A percentile compares a stretch with the other conserved stretches of the same genome.
These are phyloP conservation scores for Arachnomyces sp. DNA, from an alignment of 2,329 filamentous ascomycete species.

Conservation along the genomic window DNA sequence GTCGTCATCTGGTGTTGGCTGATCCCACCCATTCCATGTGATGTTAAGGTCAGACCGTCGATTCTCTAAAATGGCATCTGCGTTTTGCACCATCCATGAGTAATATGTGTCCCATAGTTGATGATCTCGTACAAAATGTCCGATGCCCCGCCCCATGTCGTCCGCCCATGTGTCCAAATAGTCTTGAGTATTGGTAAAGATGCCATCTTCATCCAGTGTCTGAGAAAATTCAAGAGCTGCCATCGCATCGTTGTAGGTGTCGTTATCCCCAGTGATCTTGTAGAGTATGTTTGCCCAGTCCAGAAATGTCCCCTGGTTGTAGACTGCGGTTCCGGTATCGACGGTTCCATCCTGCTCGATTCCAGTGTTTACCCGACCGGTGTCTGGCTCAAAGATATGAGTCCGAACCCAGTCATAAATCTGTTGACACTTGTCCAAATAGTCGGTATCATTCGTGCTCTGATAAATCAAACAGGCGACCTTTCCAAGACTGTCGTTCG, in stretches of 20 bases:
- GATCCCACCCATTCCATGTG: slow-evolving; percentile 6
- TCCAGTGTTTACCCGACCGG: slow-evolving; percentile 3
- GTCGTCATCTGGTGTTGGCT: slow-evolving; percentile 2
- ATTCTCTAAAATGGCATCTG: slow-evolving; percentile 2
- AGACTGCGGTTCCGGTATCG: slow-evolving; percentile 4
- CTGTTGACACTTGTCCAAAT: slow-evolving; percentile 1
- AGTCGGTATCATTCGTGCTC: slow-evolving; percentile 1
- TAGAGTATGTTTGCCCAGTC: slow-evolving; percentile 5
- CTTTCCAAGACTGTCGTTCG: slow-evolving; percentile 6
- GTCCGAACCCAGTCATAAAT: slow-evolving; percentile 4
- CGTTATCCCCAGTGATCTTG: slow-evolving; percentile 1
- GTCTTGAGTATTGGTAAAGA: slow-evolving; percentile 4
- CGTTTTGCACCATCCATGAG: slow-evolving; percentile 2
- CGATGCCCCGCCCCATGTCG: slow-evolving; percentile 5
- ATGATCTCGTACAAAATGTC: slow-evolving; percentile 5
- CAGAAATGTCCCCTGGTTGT: slow-evolving; percentile 6
- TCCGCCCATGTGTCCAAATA: slow-evolving; percentile 8
- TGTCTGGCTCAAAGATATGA: slow-evolving; percentile 1
- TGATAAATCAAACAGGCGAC: slow-evolving; percentile 7
- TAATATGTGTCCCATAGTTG: slow-evolving; percentile 3
- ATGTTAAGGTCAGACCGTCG: neutral
- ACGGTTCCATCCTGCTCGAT: neutral
- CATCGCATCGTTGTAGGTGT: slow-evolving; percentile 1
- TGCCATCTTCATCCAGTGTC: neutral
- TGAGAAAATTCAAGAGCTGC: neutral